Conservation (phyloP, 768 basidiomycete genomes). For the Tricholoma sp. region DNA sequence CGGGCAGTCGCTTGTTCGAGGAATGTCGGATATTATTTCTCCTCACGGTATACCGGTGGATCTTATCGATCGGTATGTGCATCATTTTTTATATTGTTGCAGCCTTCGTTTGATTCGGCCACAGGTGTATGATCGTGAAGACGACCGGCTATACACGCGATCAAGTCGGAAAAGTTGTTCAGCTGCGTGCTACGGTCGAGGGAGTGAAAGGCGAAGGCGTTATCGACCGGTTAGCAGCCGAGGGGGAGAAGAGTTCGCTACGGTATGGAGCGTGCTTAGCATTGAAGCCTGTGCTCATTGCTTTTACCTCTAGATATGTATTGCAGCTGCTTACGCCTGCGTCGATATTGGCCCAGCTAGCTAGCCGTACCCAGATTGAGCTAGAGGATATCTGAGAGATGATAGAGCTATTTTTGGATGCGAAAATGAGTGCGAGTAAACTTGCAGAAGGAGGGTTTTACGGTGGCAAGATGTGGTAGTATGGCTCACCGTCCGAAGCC, state of each 20-base stretch:
- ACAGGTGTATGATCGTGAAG: constrained; percentile 95
- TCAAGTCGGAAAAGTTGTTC: constrained; percentile 83
- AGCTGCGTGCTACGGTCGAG: constrained; percentile 82
- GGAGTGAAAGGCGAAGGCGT: constrained; percentile 75
- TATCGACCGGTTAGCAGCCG: constrained; percentile 71
- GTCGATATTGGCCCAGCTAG: constrained; percentile 75
- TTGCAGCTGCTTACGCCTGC: constrained; percentile 90
- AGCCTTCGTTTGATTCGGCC: constrained; percentile 4
- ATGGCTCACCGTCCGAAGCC: no score
- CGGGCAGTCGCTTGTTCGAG: constrained; percentile 87
- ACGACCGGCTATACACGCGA: constrained; percentile 80
- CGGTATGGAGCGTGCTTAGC: constrained; percentile 48
- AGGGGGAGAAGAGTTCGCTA: constrained; percentile 79
- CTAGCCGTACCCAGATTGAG: constrained; percentile 76
- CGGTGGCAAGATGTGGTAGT: constrained; percentile 19
- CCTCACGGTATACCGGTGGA: constrained; percentile 95
- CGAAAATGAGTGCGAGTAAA: constrained; percentile 68
- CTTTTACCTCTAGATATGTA: constrained; percentile 57
- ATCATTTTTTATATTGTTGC: not conserved
- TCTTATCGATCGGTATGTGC: constrained; percentile 82
- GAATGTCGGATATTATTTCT: constrained; percentile 85
- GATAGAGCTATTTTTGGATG: constrained; percentile 93
- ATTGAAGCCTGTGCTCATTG: not conserved
- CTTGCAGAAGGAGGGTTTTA: constrained; percentile 39
- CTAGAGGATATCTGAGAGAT: constrained; percentile 91